Base-by-base conservation (phyloP, 306 rosid species). In the Quercus cerris region DNA sequence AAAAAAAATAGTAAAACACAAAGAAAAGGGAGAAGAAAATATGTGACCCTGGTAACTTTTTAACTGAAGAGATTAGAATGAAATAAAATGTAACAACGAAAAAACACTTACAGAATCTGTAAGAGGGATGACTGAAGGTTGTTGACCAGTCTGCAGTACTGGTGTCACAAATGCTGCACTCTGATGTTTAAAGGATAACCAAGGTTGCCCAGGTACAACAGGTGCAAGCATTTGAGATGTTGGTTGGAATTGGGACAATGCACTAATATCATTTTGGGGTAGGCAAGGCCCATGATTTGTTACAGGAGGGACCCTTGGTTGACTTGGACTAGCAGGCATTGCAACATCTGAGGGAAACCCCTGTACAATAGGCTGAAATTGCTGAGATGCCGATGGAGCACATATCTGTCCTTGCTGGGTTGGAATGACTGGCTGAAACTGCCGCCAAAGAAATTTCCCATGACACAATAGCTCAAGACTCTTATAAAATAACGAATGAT, bases 281-380 rank as follows among this genome's bases (percentile, higher is more conserved):
- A 85, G 96, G 71, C 94, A 87, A 83, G 89, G 91, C 94, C 91
- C 89, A 75, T 89, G 97, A 86, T 88, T 90, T 71, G 78, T 85
- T 28, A 76, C 75, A 78, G 88, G 90, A n/a, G 91, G 86, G 72
- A 76, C 93, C 62, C 87, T 86, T 79, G 87, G 96, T 85, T 90
- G 96, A 81, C 89, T 80, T 76, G 85, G 98, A 81, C 59, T 81
- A 81, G 79, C 79, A 73, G 92, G 86, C 90, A 89, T 87, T 82
- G 94, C 97, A 35, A 76, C 78, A 84, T 93, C 86, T 74, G 93
- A 84, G 58, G 94, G 85, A 74, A 83, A 87, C 67, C 89, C 86
- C 84, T 90, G 95, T 67, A 93, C 97, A 56, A 82, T 83, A 49
- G 79, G 91, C 78, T 87, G 95, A 80, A 86, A 94, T 79, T 91